Evolutionary conservation across 1,284 basidiomycete species (phyloP).

Genomic region (Serendipita sp.): DNA sequence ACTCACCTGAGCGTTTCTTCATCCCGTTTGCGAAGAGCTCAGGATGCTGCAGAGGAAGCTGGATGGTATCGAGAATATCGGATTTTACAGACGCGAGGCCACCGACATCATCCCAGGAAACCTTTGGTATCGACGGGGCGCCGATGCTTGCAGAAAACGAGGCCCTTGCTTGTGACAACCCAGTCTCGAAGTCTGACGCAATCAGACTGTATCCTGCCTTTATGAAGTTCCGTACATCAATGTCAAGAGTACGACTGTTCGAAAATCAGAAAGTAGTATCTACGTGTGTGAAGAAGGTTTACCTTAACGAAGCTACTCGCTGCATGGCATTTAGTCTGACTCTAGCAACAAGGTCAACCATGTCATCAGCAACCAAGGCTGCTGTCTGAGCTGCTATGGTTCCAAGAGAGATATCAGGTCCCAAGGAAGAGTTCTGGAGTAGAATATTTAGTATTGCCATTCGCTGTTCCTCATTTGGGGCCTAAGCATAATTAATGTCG

Average conservation of each 20-base stretch:
- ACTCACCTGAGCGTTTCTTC: constrained; percentile 84
- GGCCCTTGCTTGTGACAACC: constrained; percentile 62
- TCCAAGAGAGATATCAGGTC: constrained; percentile 66
- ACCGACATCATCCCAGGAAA: constrained; percentile 97
- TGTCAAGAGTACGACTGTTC: not conserved
- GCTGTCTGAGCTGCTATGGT: constrained; percentile 80
- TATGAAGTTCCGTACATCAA: constrained; percentile 12
- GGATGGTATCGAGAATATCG: constrained; percentile 94
- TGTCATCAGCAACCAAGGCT: constrained; percentile 75
- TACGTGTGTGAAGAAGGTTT: constrained; percentile 10
- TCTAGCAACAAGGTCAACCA: constrained; percentile 55
- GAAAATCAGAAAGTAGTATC: not conserved
- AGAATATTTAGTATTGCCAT: constrained; percentile 44
- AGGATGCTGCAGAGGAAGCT: constrained; percentile 87
- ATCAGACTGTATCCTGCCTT: constrained; percentile 46
- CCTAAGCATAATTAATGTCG: constrained; percentile 31
- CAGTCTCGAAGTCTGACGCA: constrained; percentile 56
- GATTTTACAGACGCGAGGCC: constrained; percentile 79
- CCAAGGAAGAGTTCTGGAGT: constrained; percentile 34
- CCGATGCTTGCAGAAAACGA: constrained; percentile 88
- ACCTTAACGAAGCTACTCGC: constrained; percentile 30
- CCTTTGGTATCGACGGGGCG: constrained; percentile 90
- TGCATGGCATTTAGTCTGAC: constrained; percentile 48
- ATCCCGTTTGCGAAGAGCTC: constrained; percentile 87
- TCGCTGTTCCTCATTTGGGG: constrained; percentile 67